phyloP scores from a whole-genome alignment of 2,329 filamentous ascomycete species.

The Elsinoe ampelina region DNA sequence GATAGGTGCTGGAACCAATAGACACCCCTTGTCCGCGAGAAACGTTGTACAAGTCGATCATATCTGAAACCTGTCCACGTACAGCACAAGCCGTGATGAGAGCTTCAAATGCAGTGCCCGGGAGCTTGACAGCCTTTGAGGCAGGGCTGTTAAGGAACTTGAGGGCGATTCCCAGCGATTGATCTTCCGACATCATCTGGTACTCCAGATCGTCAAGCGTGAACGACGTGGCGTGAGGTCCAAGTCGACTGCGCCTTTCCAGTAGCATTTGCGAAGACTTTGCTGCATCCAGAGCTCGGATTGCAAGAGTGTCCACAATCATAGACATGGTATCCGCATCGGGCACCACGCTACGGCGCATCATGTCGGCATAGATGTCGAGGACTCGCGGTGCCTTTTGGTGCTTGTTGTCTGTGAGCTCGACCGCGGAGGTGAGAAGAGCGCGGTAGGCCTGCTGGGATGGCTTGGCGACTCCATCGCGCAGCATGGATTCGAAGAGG shows the following conservation, averaged over 20 bases:
- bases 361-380: conserved; percentile 95
- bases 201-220: conserved; percentile 79
- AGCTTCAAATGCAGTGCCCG: conserved; percentile 73
- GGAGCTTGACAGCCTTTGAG: conserved; percentile 52
- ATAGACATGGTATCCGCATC: conserved; percentile 82
- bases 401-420: conserved; percentile 67
- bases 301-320: conserved; percentile 71
- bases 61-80: conserved; percentile 70
- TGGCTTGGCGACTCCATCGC: conserved; percentile 68
- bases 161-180: conserved; percentile 74
- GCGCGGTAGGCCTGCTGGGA: conserved; percentile 86
- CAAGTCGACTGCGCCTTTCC: conserved; percentile 73
- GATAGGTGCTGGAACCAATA: conserved; percentile 74
- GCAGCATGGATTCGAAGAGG: conserved; percentile 83
- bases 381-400: conserved; percentile 84
- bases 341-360: conserved; percentile 70
- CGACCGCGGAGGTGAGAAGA: conserved; percentile 72
- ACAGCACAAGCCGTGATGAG: conserved; percentile 82
- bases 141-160: conserved; percentile 75
- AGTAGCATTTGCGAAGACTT: conserved; percentile 65
- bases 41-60: conserved; percentile 83
- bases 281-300: conserved; percentile 69
- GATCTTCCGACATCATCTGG: conserved; percentile 77
- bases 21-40: conserved; percentile 71
- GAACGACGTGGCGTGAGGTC: conserved; percentile 80